Percentiles rank a stretch among this genome's conserved stretches.
phyloP scores from a whole-genome alignment of 305 asterid genomes.

The Fraxinus sp. region DNA sequence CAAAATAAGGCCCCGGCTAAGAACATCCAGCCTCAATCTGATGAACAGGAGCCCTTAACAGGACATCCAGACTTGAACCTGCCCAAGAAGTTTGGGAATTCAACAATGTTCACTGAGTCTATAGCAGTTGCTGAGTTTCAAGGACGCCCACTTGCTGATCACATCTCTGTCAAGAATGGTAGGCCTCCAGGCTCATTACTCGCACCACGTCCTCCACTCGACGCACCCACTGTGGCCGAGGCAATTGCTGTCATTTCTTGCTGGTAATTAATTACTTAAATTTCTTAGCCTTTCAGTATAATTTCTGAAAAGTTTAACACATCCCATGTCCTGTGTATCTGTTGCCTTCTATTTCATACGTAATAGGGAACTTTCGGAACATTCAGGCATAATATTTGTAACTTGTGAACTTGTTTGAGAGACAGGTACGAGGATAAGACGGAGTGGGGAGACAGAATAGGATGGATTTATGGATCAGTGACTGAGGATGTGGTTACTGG shows the following conservation, averaged over 20 bases:
- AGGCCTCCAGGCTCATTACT: slow-evolving; percentile 89
- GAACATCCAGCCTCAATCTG: slow-evolving; percentile 27
- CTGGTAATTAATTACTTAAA: slow-evolving; percentile 47
- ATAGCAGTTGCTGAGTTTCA: slow-evolving; percentile 89
- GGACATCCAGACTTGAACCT: slow-evolving; percentile 70
- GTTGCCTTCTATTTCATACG: too few species aligned
- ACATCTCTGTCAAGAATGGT: slow-evolving; percentile 78
- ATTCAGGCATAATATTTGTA: not conserved
- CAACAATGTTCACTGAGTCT: slow-evolving; percentile 79
- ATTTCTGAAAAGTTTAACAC: too few species aligned
- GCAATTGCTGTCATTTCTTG: slow-evolving; percentile 96
- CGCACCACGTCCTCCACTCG: slow-evolving; percentile 68
- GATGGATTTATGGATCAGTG: slow-evolving; percentile 98
- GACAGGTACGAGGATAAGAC: slow-evolving; percentile 89
- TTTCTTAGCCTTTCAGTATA: not conserved
- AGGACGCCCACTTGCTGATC: slow-evolving; percentile 95
- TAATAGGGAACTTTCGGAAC: too few species aligned
- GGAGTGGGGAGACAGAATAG: slow-evolving; percentile 97
- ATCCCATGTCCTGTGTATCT: too few species aligned
- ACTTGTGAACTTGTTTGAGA: not conserved
- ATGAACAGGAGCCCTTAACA: slow-evolving; percentile 64
- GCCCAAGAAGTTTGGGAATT: slow-evolving; percentile 83
- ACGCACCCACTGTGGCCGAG: slow-evolving; percentile 97
- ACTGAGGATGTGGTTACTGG: slow-evolving; percentile 99
- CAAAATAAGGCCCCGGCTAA: slow-evolving; percentile 53